Percentiles rank a stretch among this genome's conserved stretches.
These are phyloP conservation scores for Coprinellus micaceus DNA, from an alignment of 768 basidiomycete species.

Conservation along the genomic window DNA sequence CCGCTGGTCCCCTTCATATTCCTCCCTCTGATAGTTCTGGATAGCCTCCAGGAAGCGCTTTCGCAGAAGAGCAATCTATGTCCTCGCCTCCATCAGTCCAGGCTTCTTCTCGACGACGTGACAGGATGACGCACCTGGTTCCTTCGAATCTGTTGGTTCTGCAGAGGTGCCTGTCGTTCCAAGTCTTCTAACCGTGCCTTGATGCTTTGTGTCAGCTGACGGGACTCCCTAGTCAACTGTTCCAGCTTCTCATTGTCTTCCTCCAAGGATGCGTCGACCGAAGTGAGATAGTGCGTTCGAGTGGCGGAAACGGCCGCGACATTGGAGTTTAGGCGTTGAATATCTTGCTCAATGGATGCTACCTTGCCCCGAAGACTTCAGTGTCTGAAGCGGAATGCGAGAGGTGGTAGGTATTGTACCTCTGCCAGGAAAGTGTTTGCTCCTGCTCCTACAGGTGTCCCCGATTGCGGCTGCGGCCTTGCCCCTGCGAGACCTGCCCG, in stretches of 20 bases:
- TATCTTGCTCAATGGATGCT: constrained; percentile 37
- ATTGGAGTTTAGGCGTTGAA: constrained; percentile 36
- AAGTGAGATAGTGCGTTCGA: constrained; percentile 35
- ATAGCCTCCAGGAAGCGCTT: constrained; percentile 72
- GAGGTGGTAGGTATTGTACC: constrained; percentile 18
- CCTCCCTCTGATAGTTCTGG: constrained; percentile 74
- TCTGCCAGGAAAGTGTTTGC: constrained; percentile 34
- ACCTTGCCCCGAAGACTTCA: constrained; percentile 24
- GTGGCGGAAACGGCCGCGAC: constrained; percentile 35
- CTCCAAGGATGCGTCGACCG: constrained; percentile 28
- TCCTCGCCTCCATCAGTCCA: background rate
- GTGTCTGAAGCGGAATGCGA: background rate
- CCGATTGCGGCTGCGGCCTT: background rate
- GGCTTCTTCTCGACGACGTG: background rate
- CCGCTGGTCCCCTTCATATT: constrained; percentile 66
- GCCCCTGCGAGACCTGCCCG: background rate
- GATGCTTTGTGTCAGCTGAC: constrained; percentile 51
- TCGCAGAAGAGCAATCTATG: constrained; percentile 55
- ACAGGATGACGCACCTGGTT: constrained; percentile 29
- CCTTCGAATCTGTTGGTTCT: constrained; percentile 35
- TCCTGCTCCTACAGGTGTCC: constrained; percentile 5
- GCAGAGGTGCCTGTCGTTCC: constrained; percentile 30
- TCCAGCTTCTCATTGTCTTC: constrained; percentile 42
- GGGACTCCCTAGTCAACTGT: constrained; percentile 57
- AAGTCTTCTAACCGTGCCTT: constrained; percentile 59